Percentiles rank a stretch among this genome's conserved stretches.
Conservation (phyloP, 2,329 filamentous ascomycete species). For the Talaromyces funiculosus region DNA sequence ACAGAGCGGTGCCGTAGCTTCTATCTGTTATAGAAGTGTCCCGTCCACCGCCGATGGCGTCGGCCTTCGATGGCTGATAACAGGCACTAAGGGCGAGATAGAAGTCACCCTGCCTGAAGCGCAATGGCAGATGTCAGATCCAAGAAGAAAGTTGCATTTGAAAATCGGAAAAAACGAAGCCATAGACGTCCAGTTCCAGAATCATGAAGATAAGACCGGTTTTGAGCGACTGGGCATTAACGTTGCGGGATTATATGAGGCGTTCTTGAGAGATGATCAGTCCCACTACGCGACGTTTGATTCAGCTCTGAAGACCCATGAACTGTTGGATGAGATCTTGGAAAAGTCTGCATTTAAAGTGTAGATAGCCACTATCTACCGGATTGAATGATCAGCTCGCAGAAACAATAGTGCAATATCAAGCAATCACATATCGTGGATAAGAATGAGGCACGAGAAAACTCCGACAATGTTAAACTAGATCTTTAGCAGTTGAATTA, state of each 20-base stretch:
- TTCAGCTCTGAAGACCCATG: slow-evolving; percentile 4
- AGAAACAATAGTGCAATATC: too few relatives aligned
- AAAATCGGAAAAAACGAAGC: background rate
- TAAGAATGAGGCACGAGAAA: too few relatives aligned
- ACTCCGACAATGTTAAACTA: too few relatives aligned
- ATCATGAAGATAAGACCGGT: background rate
- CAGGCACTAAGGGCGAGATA: slow-evolving; percentile 10
- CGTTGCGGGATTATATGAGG: slow-evolving; percentile 3
- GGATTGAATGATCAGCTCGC: too few relatives aligned
- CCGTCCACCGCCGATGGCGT: background rate
- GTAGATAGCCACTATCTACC: too few relatives aligned
- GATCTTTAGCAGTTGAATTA: too few relatives aligned
- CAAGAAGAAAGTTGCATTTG: background rate
- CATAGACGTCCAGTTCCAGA: background rate
- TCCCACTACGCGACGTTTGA: slow-evolving; percentile 4
- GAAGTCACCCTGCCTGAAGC: slow-evolving; percentile 1
- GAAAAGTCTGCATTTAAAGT: background rate
- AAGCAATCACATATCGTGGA: too few relatives aligned
- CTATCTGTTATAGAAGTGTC: background rate
- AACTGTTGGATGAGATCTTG: background rate
- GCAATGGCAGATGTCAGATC: slow-evolving; percentile 6
- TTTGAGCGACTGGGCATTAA: background rate
- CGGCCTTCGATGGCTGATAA: slow-evolving; percentile 5
- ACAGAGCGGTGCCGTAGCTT: slow-evolving; percentile 8
- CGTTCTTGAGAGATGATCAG: background rate